These are phyloP conservation scores for Coemansia guatemalensis DNA, from an alignment of 192 early-diverging fungal genomes.

Conservation along the genomic window DNA sequence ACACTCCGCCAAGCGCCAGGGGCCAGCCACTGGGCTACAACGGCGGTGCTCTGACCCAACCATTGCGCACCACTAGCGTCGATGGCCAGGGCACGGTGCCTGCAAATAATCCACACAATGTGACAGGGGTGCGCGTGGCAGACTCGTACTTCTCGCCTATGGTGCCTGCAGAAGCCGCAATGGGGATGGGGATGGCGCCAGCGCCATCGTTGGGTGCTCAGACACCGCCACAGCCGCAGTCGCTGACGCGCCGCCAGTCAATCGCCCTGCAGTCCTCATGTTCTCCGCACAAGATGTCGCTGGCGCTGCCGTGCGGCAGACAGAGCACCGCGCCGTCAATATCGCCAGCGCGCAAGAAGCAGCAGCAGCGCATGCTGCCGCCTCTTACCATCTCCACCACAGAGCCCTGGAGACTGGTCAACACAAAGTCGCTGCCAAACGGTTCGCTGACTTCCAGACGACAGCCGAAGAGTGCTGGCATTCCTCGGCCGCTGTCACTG, in stretches of 20 bases:
- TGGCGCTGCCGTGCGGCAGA: slow-evolving; percentile 18
- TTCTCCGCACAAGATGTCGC: slow-evolving; percentile 21
- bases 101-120: slow-evolving; percentile 10
- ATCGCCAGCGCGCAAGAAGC: slow-evolving; percentile 6
- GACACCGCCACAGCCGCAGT: slow-evolving; percentile 14
- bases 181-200: slow-evolving; percentile 2
- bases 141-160: slow-evolving; percentile 17
- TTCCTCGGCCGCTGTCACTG: slow-evolving; percentile 10
- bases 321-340: neutral
- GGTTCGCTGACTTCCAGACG: neutral
- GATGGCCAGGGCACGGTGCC: neutral
- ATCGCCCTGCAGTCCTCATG: slow-evolving; percentile 46
- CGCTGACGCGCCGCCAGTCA: slow-evolving; percentile 36
- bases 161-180: slow-evolving; percentile 9
- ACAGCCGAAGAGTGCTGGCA: neutral
- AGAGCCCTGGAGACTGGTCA: slow-evolving; percentile 25
- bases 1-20: neutral
- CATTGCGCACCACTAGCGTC: neutral
- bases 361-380: slow-evolving; percentile 9
- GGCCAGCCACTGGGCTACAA: neutral
- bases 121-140: neutral
- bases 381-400: neutral
- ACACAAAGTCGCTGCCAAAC: slow-evolving; percentile 37
- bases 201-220: neutral
- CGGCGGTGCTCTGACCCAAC: neutral